Evolutionary conservation across 768 basidiomycete species (phyloP).

Genomic region (Pisolithus microcarpus): DNA sequence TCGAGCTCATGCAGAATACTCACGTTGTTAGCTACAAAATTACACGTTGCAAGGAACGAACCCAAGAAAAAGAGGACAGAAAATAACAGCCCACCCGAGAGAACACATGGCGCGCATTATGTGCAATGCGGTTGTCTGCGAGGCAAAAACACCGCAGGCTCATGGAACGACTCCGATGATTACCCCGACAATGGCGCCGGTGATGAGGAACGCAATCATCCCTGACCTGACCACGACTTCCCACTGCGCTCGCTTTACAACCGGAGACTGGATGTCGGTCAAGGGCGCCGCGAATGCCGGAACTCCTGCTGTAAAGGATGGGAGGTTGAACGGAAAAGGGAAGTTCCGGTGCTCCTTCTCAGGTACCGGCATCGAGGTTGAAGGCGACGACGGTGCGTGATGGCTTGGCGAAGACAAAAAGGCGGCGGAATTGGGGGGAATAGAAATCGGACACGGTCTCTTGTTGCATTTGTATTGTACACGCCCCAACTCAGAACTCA

Average conservation of each 20-base stretch:
- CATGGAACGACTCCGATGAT: constrained; percentile 26
- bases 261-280: constrained; percentile 60
- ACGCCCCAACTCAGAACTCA: constrained; percentile 13
- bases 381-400: background rate
- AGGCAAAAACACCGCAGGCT: background rate
- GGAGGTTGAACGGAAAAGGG: constrained; percentile 14
- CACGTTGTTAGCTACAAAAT: background rate
- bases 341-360: background rate
- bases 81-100: background rate
- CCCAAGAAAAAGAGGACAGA: background rate
- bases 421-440: background rate
- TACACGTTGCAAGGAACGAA: background rate
- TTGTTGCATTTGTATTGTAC: constrained; percentile 26
- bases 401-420: background rate
- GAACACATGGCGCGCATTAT: background rate
- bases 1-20: too few relatives aligned
- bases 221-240: constrained; percentile 68
- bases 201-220: constrained; percentile 37
- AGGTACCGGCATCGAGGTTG: background rate
- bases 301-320: constrained; percentile 35
- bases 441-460: constrained; percentile 1
- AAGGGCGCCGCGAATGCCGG: constrained; percentile 68
- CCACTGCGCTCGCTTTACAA: constrained; percentile 77
- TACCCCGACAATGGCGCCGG: constrained; percentile 22
- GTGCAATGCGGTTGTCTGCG: background rate